Evolutionary conservation across 2,329 filamentous ascomycete genomes (phyloP).

Genomic region (Lachnellula occidentalis): DNA sequence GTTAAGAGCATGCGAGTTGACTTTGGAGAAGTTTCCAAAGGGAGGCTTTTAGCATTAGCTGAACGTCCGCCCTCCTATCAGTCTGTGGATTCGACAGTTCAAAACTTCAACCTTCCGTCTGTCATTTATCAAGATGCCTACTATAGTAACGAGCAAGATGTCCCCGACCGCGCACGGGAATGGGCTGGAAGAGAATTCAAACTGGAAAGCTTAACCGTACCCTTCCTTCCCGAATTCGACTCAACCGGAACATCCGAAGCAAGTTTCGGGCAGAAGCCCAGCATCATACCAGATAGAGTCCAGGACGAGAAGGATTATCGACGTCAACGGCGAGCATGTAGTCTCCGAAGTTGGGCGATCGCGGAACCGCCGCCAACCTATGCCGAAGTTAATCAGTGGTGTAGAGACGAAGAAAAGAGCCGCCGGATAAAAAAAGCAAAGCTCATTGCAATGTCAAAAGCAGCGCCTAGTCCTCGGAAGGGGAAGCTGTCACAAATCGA

Average conservation of each 20-base stretch:
- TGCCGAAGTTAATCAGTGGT: conserved; percentile 66
- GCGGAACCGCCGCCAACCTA: conserved; percentile 63
- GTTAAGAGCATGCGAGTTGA: conserved; percentile 11
- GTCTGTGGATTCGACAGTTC: conserved; percentile 52
- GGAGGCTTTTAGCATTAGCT: conserved; percentile 31
- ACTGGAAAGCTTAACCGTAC: conserved; percentile 67
- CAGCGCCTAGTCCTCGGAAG: conserved; percentile 16
- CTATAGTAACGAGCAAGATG: conserved; percentile 78
- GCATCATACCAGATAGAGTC: conserved; percentile 43
- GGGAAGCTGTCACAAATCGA: conserved; percentile 74
- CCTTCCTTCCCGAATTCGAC: conserved; percentile 77
- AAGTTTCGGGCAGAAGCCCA: conserved; percentile 47
- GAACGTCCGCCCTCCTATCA: conserved; percentile 37
- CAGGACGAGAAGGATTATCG: conserved; percentile 47
- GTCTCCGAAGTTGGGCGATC: conserved; percentile 71
- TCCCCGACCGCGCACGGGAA: conserved; percentile 69
- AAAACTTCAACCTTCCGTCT: conserved; percentile 52
- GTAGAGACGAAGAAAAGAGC: conserved; percentile 35
- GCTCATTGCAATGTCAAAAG: conserved; percentile 16
- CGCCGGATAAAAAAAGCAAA: conserved; percentile 2
- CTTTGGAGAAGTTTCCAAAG: conserved; percentile 2
- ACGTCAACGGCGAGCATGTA: conserved; percentile 51
- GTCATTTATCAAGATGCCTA: conserved; percentile 80
- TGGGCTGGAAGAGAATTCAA: conserved; percentile 86
- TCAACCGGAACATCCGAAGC: conserved; percentile 51